Base-by-base conservation (phyloP, 108 stramenopile genomes). In the Conticribra weissflogii region DNA sequence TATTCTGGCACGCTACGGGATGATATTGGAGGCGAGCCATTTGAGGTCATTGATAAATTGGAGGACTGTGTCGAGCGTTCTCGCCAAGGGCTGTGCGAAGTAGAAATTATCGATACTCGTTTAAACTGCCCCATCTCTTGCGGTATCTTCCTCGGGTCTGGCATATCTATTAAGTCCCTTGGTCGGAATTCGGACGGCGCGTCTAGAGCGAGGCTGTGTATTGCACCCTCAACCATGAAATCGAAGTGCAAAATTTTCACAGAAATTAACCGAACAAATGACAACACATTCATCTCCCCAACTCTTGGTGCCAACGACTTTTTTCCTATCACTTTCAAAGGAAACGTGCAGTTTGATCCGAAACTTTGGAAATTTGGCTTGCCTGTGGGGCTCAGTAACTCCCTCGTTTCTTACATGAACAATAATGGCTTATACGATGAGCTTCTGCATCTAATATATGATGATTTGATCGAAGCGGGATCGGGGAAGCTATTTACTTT, bases 21-120 rank as follows among this genome's bases (percentile, higher is more conserved):
- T 19, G 83, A 86, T 48, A 59, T 68, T 53, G 86, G 83, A 12
- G 57, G 86, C 41, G 34, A 59, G n/a, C 58, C 69, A 0, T 69
- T 83, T 63, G 15, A n/a, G 57, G 61, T 63, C 53, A 3, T 18
- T 22, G 70, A 71, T 32, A 29, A 45, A 45, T 28, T 63, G 4
- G 29, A 18, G 7, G 63, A 71, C 33, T 76, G 76, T 41, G 3
- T 36, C 21, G 63, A 63, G 29, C 76, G 76, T 34, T 63, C 71
- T 2, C 54, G 25, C 2, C 9, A 50, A 24, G 70, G 53, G 3
- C 49, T 64, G 70, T 76, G 76, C 53, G 64, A 64, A 29, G 56
- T 66, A 28, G 71, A 72, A 15, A 19, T 45, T 15, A 23, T 34
- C 14, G 1, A 22, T 29, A 71, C 69, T 32, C 74, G 74, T 15